Base-by-base conservation (phyloP, 805 yeast species). In the Ogataea polymorpha region DNA sequence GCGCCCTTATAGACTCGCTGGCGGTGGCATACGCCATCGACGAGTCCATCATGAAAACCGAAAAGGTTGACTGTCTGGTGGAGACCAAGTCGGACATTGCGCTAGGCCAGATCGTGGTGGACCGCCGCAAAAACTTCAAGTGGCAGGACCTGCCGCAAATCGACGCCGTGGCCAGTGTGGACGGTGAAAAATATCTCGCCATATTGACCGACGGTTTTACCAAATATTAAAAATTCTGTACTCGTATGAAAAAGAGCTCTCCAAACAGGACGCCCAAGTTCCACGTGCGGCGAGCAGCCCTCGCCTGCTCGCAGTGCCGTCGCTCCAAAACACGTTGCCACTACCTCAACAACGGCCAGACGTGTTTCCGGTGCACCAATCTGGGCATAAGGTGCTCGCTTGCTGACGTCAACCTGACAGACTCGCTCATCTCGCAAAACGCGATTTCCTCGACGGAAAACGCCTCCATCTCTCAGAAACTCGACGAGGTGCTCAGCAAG, bases 11-110 rank as follows among this genome's bases (percentile, higher is more conserved):
- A 15, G 60, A 54, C 38, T 52, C 59, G 16, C 38, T 56, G 8
- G 59, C 60, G 5, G 60, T 56, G 8, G 59, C 58, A 4, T 52
- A 51, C 35, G 56, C 56, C 21, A 50, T 56, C n/a, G 58, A 55
- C 37, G 46, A 44, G 16, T 37, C 45, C n/a, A 51, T 55, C 17
- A 49, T 55, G 54, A 38, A 34, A 3, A 49, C 57, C 2, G 50
- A 53, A 28, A 35, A 17, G 16, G 56, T 56, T 13, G 53, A 46
- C 20, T 32, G 51, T 36, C 46, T 50, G 10, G 57, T 56, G 21
- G 61, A 56, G 36, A 55, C 59, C 3, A 37, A 54, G 37, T 48
- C 56, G 25, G 42, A 45, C 5, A 40, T 56, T 18, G 49, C 59
- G 10, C 39, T 56, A 16, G 58, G 61, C 11, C 58, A 53, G 40